phyloP scores from a whole-genome alignment of 2,329 filamentous ascomycete genomes.

The Botrytis sinoallii region DNA sequence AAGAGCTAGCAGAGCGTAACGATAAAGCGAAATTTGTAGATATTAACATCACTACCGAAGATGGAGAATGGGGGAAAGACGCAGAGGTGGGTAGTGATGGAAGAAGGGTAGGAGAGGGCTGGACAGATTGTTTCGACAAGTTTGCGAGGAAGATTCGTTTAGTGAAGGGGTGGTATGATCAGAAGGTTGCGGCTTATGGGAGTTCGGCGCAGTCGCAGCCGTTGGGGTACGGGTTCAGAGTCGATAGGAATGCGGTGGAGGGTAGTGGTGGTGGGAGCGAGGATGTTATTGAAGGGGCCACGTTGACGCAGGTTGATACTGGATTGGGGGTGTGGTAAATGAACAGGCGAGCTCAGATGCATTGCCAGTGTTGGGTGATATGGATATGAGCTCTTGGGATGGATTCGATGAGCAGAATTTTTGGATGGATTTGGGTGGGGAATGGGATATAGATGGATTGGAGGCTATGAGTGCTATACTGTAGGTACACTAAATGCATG shows the following conservation, averaged over 20 bases:
- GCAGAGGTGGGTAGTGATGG: not conserved
- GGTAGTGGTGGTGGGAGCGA: not conserved
- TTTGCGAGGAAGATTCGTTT: conserved; percentile 9
- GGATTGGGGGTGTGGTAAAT: not conserved
- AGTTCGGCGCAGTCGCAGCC: not conserved
- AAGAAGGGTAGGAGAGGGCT: not conserved
- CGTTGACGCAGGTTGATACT: not conserved
- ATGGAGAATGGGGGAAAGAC: not conserved
- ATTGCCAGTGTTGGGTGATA: not conserved
- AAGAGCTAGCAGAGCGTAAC: not conserved
- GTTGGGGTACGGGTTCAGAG: not conserved
- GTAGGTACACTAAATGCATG: not conserved
- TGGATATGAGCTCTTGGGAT: not conserved
- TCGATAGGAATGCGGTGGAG: not conserved
- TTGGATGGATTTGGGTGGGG: conserved; percentile 5
- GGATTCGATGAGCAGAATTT: not conserved
- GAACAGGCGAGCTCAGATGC: not conserved
- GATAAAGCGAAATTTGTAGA: conserved; percentile 5
- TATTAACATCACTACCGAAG: not conserved
- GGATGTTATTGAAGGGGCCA: not conserved
- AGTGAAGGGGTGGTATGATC: conserved; percentile 1
- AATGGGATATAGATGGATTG: not conserved
- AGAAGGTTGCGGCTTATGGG: not conserved
- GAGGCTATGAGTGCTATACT: not conserved
- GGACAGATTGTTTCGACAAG: conserved; percentile 13